Evolutionary conservation across 768 basidiomycete species (phyloP).

Genomic region (Podaxis mareebaensis): DNA sequence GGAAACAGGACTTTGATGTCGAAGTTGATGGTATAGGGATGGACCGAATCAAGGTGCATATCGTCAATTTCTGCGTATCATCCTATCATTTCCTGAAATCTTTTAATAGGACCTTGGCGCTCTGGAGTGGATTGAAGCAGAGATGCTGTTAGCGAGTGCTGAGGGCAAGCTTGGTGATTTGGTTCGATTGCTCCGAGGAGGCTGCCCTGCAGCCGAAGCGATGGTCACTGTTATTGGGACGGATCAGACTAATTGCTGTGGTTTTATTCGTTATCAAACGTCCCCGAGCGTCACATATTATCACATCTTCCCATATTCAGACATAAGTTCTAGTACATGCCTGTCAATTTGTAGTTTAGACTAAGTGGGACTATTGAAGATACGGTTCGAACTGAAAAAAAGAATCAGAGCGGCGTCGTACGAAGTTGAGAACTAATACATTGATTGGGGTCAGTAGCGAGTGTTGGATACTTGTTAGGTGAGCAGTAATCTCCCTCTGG

Average conservation of each 20-base stretch:
- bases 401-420: no score
- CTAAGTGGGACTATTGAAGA: background rate
- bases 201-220: background rate
- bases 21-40: background rate
- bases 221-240: constrained; percentile 4
- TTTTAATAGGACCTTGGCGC: background rate
- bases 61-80: background rate
- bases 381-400: background rate
- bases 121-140: constrained; percentile 1
- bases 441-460: no score
- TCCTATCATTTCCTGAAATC: background rate
- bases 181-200: background rate
- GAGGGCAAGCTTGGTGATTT: background rate
- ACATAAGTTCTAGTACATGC: background rate
- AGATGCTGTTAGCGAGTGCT: background rate
- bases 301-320: constrained; percentile 9
- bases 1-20: background rate
- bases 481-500: no score
- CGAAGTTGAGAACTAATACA: no score
- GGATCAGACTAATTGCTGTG: constrained; percentile 4
- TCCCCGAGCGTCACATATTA: background rate
- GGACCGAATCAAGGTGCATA: background rate
- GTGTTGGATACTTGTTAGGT: no score
- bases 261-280: background rate
- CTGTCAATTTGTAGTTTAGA: constrained; percentile 5